Evolutionary conservation across 129 eudicot genomes (phyloP).

Genomic region (Apium graveolens): DNA sequence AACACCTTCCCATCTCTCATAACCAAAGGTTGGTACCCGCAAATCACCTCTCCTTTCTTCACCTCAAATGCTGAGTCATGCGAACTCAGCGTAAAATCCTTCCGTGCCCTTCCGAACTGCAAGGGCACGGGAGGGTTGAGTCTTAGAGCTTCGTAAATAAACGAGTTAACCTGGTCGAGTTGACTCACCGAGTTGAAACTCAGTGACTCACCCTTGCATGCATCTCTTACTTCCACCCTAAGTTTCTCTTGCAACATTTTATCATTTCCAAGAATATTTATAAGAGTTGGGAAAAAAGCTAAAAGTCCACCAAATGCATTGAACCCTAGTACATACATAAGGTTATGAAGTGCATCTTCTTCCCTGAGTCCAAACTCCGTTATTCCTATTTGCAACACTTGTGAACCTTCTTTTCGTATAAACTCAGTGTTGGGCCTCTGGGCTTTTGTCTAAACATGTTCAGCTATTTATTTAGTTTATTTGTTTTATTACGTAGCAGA

Average conservation of each 20-base stretch:
- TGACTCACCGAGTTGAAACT: conserved; percentile 24
- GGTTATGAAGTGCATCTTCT: conserved; percentile 41
- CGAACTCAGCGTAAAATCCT: conserved; percentile 34
- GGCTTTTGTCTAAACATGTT: too few species aligned
- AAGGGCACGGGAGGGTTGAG: conserved; percentile 40
- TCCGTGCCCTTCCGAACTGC: conserved; percentile 41
- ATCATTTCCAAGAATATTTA: conserved; percentile 19
- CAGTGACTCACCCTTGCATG: conserved; percentile 1
- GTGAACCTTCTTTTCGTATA: conserved; percentile 21
- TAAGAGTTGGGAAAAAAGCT: conserved; percentile 21
- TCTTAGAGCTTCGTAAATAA: conserved; percentile 45
- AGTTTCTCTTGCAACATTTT: conserved; percentile 21
- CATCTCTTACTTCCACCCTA: conserved; percentile 30
- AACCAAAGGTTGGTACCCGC: conserved; percentile 43
- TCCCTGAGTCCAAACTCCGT: conserved; percentile 31
- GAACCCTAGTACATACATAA: conserved; percentile 45
- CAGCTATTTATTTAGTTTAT: too few species aligned
- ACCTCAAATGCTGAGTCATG: conserved; percentile 34
- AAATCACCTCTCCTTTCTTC: conserved; percentile 52
- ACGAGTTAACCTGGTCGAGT: conserved; percentile 31
- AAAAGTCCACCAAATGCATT: conserved; percentile 50
- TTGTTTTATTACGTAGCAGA: too few species aligned
- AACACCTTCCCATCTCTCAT: conserved; percentile 47
- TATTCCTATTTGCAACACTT: conserved; percentile 20
- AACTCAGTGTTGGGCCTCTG: too few species aligned